Evolutionary conservation across 768 basidiomycete species (phyloP), one percentile per base, ranked within the genome.

Genomic region (Tricholoma bakamatsutake): DNA sequence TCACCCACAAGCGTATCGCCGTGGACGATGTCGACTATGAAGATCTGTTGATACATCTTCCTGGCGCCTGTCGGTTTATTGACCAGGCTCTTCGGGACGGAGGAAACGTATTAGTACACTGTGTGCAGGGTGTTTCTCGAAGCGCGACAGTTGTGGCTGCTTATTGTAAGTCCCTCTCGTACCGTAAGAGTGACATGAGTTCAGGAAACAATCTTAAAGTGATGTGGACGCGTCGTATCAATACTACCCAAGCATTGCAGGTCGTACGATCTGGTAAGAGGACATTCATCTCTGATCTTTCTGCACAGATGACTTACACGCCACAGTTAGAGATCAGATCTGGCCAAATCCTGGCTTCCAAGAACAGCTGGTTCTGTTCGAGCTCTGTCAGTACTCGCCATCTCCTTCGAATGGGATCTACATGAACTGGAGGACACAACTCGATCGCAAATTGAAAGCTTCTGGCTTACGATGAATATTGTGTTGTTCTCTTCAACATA

Each of bases 341-440:
- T 89, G 87, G 87, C 80, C 82, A 57, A 87, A 82, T 58, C 80
- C 85, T n/a, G 88, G 87, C 43, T 89, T 90, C 68, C 82, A 86
- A 55, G 85, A 88, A 70, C 88, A 90, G 61, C 78, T 90, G 27
- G 82, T 88, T 33, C 72, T 90, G 47, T 90, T 87, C 54, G 85
- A 85, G 63, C 74, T 89, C 31, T 90, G 88, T 67, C 76, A 77
- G 66, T 90, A 89, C 57, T 74, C 74, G 24, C 87, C 87, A 11
- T 76, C 75, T 18, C 78, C 78, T 3, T 62, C 73, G 13, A 81
- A 83, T 60, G 85, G 85, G 7, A 81, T 86, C 59, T 90, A 90
- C 64, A 64, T 70, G 51, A 82, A 78, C 50, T 89, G 87, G 87
- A 80, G 83, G 56, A 67, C 75, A 50, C 76, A 73, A 61, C 71